Base-by-base conservation (phyloP, 1,284 basidiomycete genomes). In the Phlebopus sp. region DNA sequence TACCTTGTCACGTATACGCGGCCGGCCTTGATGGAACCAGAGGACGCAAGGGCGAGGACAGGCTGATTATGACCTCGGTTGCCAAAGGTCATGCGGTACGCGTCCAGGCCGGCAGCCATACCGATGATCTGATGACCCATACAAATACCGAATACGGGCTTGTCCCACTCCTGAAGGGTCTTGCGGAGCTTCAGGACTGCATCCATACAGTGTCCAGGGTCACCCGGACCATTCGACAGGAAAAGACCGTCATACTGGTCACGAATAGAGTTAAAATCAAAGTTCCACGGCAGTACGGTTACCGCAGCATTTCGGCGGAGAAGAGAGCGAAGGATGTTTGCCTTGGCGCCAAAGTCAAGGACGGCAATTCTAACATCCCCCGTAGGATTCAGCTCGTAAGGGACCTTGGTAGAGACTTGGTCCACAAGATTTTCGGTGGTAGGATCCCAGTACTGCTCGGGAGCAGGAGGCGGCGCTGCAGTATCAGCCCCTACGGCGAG, bases 21-120 rank as follows among this genome's bases (percentile, higher is more conserved):
- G n/a, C 96, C 97, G 42, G 95, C 92, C 65, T 85, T 90, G 73
- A 98, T 94, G 25, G 89, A 92, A 4, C 95, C 93, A 7, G 90
- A 82, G 32, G 83, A 86, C 30, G 93, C 91, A 46, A 98, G 78
- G 19, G 96, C 96, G 30, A 99, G 79, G 14, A 99, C 96, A 36
- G 96, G 96, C 69, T 99, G 96, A 68, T 99, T 99, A 71, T 99
- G 97, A n/a, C 96, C 96, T 60, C 96, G 89, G 70, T 99, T 98
- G 23, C 96, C 95, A 63, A 98, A 98, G 17, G 86, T 92, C 93
- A 97, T 97, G 29, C 94, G 81, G 69, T 98, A 98, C 6, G 95
- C 92, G 61, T 97, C 93, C 52, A 98, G 72, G 36, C 97, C 97
- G 15, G 94, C 95, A 14, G 96, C 96, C 74, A 99, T 89, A 42